phyloP scores from a whole-genome alignment of 768 basidiomycete species.

The Tephrocybe rancida region DNA sequence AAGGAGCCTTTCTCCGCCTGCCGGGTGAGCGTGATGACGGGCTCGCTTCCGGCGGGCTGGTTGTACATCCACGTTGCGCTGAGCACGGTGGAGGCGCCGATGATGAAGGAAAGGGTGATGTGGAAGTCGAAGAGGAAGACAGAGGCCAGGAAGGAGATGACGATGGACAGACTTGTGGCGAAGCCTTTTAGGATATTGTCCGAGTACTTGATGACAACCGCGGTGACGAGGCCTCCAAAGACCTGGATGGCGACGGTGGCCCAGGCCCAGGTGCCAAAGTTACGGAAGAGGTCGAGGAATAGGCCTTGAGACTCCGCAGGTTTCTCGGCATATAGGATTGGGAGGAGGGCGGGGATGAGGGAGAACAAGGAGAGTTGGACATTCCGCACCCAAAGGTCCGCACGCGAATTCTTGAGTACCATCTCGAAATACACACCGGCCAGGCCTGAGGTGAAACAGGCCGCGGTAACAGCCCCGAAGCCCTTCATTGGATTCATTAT shows the following conservation, averaged over 20 bases:
- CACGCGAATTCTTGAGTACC: constrained; percentile 82
- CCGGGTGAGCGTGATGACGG: constrained; percentile 26
- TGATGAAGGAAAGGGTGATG: constrained; percentile 84
- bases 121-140: constrained; percentile 89
- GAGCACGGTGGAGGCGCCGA: constrained; percentile 86
- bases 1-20: constrained; percentile 29
- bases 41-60: constrained; percentile 51
- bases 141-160: constrained; percentile 92
- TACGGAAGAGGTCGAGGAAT: constrained; percentile 66
- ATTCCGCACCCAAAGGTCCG: constrained; percentile 90
- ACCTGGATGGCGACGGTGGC: constrained; percentile 91
- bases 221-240: constrained; percentile 91
- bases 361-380: constrained; percentile 90
- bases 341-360: constrained; percentile 84
- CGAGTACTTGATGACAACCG: constrained; percentile 95
- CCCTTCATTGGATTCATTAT: constrained; percentile 84
- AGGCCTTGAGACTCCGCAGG: constrained; percentile 47
- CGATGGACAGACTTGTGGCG: constrained; percentile 91
- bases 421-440: constrained; percentile 95
- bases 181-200: constrained; percentile 98
- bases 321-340: constrained; percentile 62
- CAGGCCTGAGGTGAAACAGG: constrained; percentile 88
- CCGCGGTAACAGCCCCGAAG: constrained; percentile 79
- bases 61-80: constrained; percentile 96
- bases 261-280: constrained; percentile 97